Evolutionary conservation across 2,329 filamentous ascomycete species (phyloP).

Genomic region (Penicillium sp.): DNA sequence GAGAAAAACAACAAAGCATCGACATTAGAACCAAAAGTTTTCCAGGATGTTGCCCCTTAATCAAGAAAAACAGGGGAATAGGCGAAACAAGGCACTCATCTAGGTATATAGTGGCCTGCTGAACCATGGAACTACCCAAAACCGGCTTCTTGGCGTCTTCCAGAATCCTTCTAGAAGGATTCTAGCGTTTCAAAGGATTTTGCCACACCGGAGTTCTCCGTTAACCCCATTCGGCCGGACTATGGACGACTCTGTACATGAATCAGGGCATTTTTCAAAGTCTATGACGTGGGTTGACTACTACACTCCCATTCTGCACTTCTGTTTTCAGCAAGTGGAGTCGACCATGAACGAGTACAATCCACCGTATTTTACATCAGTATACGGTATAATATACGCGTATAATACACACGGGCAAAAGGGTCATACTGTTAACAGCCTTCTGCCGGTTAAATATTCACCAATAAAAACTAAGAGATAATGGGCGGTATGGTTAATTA

Average conservation of each 20-base stretch:
- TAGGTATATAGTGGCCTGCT: background rate
- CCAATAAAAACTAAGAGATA: no score
- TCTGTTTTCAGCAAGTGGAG: conserved; percentile 9
- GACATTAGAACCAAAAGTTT: background rate
- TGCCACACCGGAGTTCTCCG: conserved; percentile 14
- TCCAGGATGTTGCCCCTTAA: background rate
- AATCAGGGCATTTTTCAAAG: background rate
- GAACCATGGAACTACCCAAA: conserved; percentile 5
- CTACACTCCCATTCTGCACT: background rate
- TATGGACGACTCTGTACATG: background rate
- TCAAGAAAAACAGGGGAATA: background rate
- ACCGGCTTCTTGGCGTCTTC: conserved; percentile 29
- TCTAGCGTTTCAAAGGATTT: conserved; percentile 23
- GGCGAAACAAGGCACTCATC: background rate
- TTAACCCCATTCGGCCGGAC: background rate
- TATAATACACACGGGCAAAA: background rate
- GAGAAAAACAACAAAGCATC: background rate
- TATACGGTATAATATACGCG: background rate
- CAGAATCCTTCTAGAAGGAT: conserved; percentile 33
- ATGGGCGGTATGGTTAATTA: no score
- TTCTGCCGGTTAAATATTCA: no score
- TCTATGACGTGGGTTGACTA: conserved; percentile 16
- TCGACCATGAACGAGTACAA: background rate
- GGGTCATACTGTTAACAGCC: background rate
- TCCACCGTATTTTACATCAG: background rate